Evolutionary conservation across 1,284 basidiomycete species (phyloP).

Genomic region (Malassezia cuniculi): DNA sequence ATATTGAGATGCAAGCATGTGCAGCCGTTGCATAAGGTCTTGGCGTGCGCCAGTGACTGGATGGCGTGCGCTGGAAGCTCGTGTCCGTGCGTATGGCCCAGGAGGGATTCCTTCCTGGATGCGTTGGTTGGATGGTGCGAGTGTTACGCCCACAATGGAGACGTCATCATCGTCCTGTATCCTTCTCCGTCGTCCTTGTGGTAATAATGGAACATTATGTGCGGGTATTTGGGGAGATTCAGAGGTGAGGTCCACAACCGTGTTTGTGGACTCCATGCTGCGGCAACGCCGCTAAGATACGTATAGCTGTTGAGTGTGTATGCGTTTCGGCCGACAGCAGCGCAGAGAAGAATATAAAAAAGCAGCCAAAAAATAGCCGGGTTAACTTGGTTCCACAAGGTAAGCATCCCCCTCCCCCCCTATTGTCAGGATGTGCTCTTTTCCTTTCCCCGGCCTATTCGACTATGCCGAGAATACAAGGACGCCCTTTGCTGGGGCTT

Average conservation of each 20-base stretch:
- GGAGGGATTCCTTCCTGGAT: constrained; percentile 17
- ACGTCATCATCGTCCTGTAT: constrained; percentile 11
- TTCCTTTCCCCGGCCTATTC: constrained; percentile 46
- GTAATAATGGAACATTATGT: too few species aligned
- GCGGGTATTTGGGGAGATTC: too few species aligned
- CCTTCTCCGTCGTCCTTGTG: too few species aligned
- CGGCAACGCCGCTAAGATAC: too few species aligned
- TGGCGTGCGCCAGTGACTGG: neutral
- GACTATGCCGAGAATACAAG: constrained; percentile 46
- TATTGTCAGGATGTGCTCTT: constrained; percentile 15
- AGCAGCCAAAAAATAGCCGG: too few species aligned
- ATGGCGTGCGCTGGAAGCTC: neutral
- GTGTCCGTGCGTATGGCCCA: constrained; percentile 12
- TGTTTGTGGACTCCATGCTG: too few species aligned
- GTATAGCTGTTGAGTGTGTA: too few species aligned
- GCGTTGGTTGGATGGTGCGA: constrained; percentile 6
- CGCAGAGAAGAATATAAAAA: too few species aligned
- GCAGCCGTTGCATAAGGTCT: constrained; percentile 7
- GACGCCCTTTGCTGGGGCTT: constrained; percentile 39
- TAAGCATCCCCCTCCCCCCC: constrained; percentile 3
- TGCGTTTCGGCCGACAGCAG: too few species aligned
- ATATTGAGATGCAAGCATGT: constrained; percentile 10
- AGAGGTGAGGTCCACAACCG: too few species aligned
- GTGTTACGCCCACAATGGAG: constrained; percentile 5
- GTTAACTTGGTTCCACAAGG: too few species aligned